Evolutionary conservation across 2,329 filamentous ascomycete species (phyloP).

Genomic region (Epichloe scottii): DNA sequence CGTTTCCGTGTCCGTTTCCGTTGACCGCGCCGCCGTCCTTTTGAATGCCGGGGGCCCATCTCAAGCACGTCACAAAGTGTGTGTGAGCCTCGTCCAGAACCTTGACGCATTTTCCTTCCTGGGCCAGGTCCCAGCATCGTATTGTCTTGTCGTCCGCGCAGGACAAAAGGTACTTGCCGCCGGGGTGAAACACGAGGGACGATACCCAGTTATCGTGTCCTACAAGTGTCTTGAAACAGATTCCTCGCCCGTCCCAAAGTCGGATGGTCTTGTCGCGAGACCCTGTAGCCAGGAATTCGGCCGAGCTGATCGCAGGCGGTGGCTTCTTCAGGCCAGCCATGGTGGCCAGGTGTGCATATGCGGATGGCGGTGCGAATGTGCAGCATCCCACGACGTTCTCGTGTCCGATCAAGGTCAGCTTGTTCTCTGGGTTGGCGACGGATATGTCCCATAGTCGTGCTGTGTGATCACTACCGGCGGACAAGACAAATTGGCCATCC

Average conservation of each 20-base stretch:
- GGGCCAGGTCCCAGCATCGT: conserved; percentile 83
- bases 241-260: conserved; percentile 78
- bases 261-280: conserved; percentile 83
- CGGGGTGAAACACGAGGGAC: conserved; percentile 76
- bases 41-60: conserved; percentile 61
- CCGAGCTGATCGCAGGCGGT: conserved; percentile 58
- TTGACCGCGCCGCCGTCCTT: conserved; percentile 8
- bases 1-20: neutral
- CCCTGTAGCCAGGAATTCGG: conserved; percentile 83
- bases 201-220: conserved; percentile 95
- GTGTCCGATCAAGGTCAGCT: conserved; percentile 69
- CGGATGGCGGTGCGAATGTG: conserved; percentile 65
- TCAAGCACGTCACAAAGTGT: conserved; percentile 74
- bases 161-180: conserved; percentile 79
- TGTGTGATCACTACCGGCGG: conserved; percentile 69
- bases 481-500: conserved; percentile 71
- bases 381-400: conserved; percentile 81
- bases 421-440: conserved; percentile 50
- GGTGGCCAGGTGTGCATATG: conserved; percentile 64
- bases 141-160: conserved; percentile 85
- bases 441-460: conserved; percentile 75
- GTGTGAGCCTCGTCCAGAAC: conserved; percentile 63
- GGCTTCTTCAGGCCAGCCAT: conserved; percentile 76
- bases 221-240: conserved; percentile 67
- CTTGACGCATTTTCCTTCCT: conserved; percentile 85